phyloP scores from a whole-genome alignment of 768 basidiomycete species.

The Pholiota molesta region DNA sequence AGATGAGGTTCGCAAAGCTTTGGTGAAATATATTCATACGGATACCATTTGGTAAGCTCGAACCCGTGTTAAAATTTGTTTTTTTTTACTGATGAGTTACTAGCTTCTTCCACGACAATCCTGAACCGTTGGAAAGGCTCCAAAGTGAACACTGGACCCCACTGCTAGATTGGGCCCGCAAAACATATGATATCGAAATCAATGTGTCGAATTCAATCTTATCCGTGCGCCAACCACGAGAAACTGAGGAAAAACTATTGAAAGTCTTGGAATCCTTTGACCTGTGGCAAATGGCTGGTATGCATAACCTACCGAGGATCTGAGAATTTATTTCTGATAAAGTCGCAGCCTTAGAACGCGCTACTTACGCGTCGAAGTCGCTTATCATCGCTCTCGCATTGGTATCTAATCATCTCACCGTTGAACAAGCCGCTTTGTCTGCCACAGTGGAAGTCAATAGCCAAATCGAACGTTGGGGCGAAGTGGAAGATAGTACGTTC shows the following conservation, averaged over 20 bases:
- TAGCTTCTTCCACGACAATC: constrained; percentile 85
- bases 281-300: constrained; percentile 89
- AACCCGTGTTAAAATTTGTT: background rate
- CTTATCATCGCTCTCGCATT: constrained; percentile 88
- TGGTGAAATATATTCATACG: constrained; percentile 89
- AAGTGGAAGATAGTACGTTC: constrained; percentile 95
- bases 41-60: constrained; percentile 85
- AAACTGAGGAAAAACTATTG: constrained; percentile 63
- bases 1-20: constrained; percentile 61
- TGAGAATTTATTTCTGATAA: background rate
- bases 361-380: constrained; percentile 87
- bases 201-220: constrained; percentile 73
- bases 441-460: constrained; percentile 93
- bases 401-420: constrained; percentile 72
- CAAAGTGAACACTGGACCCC: constrained; percentile 91
- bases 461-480: constrained; percentile 98
- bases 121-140: constrained; percentile 71
- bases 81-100: constrained; percentile 7
- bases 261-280: constrained; percentile 65
- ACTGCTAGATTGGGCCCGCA: constrained; percentile 75
- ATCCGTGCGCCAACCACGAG: constrained; percentile 66
- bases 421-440: constrained; percentile 83
- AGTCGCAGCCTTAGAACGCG: constrained; percentile 82
- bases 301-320: constrained; percentile 26
- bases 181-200: constrained; percentile 69